These are phyloP conservation scores for Arthrobotrys sinensis DNA, from an alignment of 2,329 filamentous ascomycete species.

Conservation along the genomic window DNA sequence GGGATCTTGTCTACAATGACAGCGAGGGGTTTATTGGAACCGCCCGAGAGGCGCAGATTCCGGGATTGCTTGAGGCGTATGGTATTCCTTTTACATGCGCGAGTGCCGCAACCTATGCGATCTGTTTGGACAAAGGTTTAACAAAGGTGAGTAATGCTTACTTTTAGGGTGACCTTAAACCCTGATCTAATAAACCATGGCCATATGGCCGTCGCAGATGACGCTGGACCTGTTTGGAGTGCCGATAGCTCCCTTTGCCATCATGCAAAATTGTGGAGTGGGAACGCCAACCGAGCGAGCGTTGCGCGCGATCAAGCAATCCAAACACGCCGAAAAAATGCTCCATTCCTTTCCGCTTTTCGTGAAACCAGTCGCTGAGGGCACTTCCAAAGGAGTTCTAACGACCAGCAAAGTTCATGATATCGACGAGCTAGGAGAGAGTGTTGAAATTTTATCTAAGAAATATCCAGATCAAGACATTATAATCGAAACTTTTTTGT, in stretches of 20 bases:
- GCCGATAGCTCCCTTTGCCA: constrained; percentile 18
- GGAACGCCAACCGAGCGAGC: neutral
- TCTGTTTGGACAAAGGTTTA: constrained; percentile 63
- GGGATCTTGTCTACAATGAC: constrained; percentile 65
- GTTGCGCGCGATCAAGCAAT: constrained; percentile 19
- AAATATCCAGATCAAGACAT: constrained; percentile 33
- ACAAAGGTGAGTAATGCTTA: constrained; percentile 57
- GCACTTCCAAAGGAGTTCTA: constrained; percentile 32
- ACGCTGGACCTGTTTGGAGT: constrained; percentile 6
- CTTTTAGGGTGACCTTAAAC: too few relatives aligned
- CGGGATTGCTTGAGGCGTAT: constrained; percentile 64
- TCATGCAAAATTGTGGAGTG: neutral
- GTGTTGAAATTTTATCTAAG: neutral
- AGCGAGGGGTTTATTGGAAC: constrained; percentile 63
- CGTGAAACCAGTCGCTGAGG: constrained; percentile 23
- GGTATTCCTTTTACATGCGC: constrained; percentile 63
- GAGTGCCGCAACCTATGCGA: constrained; percentile 62
- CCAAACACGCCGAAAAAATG: constrained; percentile 8
- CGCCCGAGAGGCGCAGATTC: constrained; percentile 64
- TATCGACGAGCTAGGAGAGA: constrained; percentile 6
- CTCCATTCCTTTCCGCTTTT: constrained; percentile 25
- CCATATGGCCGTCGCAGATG: neutral
- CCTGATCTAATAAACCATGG: too few relatives aligned
- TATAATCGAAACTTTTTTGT: constrained; percentile 24
- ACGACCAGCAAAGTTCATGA: constrained; percentile 8